Percentiles rank a stretch among this genome's conserved stretches.
Evolutionary conservation across 805 yeast species (phyloP).

Genomic region (Candida caryicola): DNA sequence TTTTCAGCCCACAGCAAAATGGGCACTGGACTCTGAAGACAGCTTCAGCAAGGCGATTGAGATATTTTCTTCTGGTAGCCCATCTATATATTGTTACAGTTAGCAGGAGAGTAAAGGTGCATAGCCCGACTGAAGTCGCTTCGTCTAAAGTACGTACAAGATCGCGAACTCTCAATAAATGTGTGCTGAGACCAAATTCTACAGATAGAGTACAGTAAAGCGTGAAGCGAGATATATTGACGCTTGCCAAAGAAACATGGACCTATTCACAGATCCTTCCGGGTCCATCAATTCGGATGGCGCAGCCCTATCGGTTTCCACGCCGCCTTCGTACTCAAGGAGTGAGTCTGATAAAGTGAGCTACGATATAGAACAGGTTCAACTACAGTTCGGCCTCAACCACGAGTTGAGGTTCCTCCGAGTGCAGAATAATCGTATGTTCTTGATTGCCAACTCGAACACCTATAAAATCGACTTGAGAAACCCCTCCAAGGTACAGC

Average conservation of each 20-base stretch:
- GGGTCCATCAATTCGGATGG: not conserved
- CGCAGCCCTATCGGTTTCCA: not conserved
- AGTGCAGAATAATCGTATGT: slow-evolving; percentile 38
- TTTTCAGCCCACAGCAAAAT: no score
- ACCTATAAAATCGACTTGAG: slow-evolving; percentile 33
- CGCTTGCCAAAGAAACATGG: no score
- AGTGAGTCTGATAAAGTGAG: slow-evolving; percentile 16
- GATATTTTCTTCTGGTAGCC: no score
- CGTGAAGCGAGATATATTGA: not conserved
- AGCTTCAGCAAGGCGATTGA: no score
- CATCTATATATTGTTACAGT: no score
- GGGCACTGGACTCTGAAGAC: no score
- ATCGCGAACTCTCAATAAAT: not conserved
- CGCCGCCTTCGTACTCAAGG: not conserved
- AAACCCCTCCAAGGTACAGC: slow-evolving; percentile 32
- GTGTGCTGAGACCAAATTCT: not conserved
- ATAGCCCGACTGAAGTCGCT: no score
- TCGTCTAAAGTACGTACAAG: no score
- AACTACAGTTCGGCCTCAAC: slow-evolving; percentile 35
- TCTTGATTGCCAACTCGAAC: slow-evolving; percentile 18
- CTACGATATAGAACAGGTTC: slow-evolving; percentile 36
- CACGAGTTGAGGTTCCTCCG: slow-evolving; percentile 22
- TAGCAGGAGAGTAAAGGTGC: no score
- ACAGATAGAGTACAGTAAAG: not conserved
- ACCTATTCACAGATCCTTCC: not conserved